Conservation (phyloP, 208 protist species). For the Trypanosoma conorhini region DNA sequence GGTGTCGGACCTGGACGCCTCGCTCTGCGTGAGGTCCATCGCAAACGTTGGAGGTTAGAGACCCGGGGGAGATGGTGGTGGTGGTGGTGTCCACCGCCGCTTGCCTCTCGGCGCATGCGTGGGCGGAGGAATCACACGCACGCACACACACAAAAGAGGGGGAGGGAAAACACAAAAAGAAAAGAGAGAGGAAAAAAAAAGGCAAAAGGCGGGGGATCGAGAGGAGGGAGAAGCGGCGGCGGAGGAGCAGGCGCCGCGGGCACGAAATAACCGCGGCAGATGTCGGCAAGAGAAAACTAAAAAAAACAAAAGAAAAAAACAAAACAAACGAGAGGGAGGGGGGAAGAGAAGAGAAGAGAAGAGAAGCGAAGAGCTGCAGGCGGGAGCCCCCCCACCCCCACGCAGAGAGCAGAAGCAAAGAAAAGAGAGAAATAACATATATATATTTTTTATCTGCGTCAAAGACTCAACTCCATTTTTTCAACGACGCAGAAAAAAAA, state of each 20-base stretch:
- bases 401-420: no score
- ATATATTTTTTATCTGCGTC: not conserved
- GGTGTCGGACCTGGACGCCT: not conserved
- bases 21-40: not conserved
- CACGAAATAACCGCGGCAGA: no score
- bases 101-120: no score
- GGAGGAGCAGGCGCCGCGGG: no score
- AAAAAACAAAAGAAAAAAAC: no score
- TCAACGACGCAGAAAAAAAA: not conserved
- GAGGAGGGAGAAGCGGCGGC: no score
- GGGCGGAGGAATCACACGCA: no score
- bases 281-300: no score
- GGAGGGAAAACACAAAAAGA: conserved; percentile 1
- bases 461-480: not conserved
- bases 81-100: not conserved
- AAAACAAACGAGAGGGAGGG: no score
- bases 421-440: no score
- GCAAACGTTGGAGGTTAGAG: not conserved
- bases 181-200: conserved; percentile 1
- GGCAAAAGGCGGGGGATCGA: not conserved
- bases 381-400: not conserved
- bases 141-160: no score
- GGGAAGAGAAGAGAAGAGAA: no score
- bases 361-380: not conserved
- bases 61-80: not conserved